Conservation (phyloP, 2,329 filamentous ascomycete genomes). For the Calonectria leucothoes region DNA sequence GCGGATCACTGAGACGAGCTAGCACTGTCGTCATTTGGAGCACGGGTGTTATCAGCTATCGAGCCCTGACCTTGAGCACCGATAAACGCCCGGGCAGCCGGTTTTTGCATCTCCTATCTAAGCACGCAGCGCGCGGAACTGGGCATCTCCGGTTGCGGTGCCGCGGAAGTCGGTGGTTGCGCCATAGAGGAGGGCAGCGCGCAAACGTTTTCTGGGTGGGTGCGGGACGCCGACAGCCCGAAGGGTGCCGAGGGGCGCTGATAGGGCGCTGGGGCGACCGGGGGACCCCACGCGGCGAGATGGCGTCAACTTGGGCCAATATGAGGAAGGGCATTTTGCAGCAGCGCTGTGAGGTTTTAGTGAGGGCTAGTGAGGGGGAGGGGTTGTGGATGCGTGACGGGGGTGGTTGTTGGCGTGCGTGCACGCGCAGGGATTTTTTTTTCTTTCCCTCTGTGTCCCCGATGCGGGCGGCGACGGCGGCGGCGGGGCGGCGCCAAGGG, state of each 20-base stretch:
- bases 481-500: slow-evolving; percentile 7
- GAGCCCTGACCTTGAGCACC: background rate
- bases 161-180: slow-evolving; percentile 44
- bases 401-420: background rate
- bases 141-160: slow-evolving; percentile 43
- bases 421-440: slow-evolving; percentile 12
- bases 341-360: slow-evolving; percentile 25
- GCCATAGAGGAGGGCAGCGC: slow-evolving; percentile 21
- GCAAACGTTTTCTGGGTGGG: background rate
- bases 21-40: background rate
- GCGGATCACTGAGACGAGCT: background rate
- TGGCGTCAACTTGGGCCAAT: slow-evolving; percentile 50
- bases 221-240: slow-evolving; percentile 40
- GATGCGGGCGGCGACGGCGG: background rate
- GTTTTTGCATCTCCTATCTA: slow-evolving; percentile 37
- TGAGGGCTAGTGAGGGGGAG: background rate
- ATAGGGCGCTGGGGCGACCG: slow-evolving; percentile 5
- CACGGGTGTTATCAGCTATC: background rate
- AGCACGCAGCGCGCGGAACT: slow-evolving; percentile 14
- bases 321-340: slow-evolving; percentile 36
- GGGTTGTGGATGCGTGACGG: background rate
- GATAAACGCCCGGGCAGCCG: slow-evolving; percentile 5
- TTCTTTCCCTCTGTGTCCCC: background rate
- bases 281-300: slow-evolving; percentile 39
- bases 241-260: slow-evolving; percentile 32